Evolutionary conservation across 1,139 yeast genomes (phyloP).

Genomic region (Candida anutae): DNA sequence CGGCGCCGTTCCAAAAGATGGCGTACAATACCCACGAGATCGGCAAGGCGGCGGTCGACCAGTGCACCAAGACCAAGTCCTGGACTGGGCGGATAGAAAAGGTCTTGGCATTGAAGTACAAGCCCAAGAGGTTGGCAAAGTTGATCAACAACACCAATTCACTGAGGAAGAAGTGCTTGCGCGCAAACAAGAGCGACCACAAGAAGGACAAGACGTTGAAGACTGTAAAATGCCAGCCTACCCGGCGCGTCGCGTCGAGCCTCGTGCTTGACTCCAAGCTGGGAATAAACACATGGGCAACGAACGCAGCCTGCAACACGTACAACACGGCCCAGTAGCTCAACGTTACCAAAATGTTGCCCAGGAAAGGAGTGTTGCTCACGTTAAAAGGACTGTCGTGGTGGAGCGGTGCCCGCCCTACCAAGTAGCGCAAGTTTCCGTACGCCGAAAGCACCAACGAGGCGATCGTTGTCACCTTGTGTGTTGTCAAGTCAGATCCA

Average conservation of each 20-base stretch:
- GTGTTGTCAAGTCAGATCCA: conserved; percentile 12
- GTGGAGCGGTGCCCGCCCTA: conserved; percentile 39
- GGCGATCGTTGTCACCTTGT: conserved; percentile 39
- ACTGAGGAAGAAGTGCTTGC: conserved; percentile 45
- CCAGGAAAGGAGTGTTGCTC: conserved; percentile 60
- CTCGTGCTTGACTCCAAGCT: conserved; percentile 24
- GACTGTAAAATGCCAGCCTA: conserved; percentile 55
- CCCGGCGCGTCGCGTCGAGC: conserved; percentile 20
- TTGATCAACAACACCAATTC: conserved; percentile 53
- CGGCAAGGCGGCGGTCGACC: conserved; percentile 63
- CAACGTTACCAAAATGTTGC: conserved; percentile 43
- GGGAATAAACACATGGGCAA: conserved; percentile 43
- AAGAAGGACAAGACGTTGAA: conserved; percentile 53
- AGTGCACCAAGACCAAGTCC: conserved; percentile 52
- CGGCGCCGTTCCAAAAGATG: conserved; percentile 81
- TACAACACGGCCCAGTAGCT: conserved; percentile 53
- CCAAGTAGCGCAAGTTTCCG: conserved; percentile 47
- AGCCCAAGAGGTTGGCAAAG: conserved; percentile 47
- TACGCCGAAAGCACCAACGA: conserved; percentile 47
- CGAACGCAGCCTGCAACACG: conserved; percentile 46
- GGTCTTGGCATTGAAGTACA: conserved; percentile 57
- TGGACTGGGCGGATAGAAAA: conserved; percentile 44
- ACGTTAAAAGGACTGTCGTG: conserved; percentile 40
- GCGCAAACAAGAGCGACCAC: conserved; percentile 57
- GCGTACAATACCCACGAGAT: conserved; percentile 67